phyloP scores from a whole-genome alignment of 2,329 filamentous ascomycete genomes.

The Paramyrothecium roridum region DNA sequence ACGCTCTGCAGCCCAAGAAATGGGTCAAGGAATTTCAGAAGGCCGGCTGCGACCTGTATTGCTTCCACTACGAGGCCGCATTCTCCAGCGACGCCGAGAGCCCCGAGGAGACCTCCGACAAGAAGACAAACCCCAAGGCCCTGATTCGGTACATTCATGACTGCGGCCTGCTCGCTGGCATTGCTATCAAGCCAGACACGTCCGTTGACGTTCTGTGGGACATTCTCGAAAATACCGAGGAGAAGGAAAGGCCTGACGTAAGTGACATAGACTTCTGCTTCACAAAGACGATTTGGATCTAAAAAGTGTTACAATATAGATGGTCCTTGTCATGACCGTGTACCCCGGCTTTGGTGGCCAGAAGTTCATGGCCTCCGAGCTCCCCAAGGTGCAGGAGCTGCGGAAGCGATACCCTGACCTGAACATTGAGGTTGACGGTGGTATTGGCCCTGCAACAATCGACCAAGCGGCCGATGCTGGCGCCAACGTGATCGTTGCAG shows the following conservation, averaged over 20 bases:
- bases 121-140: constrained; percentile 77
- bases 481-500: constrained; percentile 96
- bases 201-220: constrained; percentile 90
- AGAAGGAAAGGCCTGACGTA: constrained; percentile 83
- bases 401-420: constrained; percentile 82
- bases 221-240: constrained; percentile 70
- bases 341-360: constrained; percentile 96
- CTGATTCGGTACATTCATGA: constrained; percentile 90
- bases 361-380: constrained; percentile 95
- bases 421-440: constrained; percentile 97
- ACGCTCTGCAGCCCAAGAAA: constrained; percentile 72
- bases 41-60: constrained; percentile 97
- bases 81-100: constrained; percentile 81
- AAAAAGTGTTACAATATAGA: constrained; percentile 49
- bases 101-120: constrained; percentile 65
- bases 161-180: constrained; percentile 82
- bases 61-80: constrained; percentile 98
- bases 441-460: constrained; percentile 82
- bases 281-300: constrained; percentile 2
- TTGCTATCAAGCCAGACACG: constrained; percentile 93
- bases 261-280: constrained; percentile 32
- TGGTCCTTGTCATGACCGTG: constrained; percentile 98
- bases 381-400: constrained; percentile 87
- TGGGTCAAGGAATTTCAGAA: constrained; percentile 96
- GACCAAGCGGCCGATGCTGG: constrained; percentile 92